These are phyloP conservation scores for Penicillium sp. DNA, from an alignment of 2,329 filamentous ascomycete genomes.

Conservation along the genomic window DNA sequence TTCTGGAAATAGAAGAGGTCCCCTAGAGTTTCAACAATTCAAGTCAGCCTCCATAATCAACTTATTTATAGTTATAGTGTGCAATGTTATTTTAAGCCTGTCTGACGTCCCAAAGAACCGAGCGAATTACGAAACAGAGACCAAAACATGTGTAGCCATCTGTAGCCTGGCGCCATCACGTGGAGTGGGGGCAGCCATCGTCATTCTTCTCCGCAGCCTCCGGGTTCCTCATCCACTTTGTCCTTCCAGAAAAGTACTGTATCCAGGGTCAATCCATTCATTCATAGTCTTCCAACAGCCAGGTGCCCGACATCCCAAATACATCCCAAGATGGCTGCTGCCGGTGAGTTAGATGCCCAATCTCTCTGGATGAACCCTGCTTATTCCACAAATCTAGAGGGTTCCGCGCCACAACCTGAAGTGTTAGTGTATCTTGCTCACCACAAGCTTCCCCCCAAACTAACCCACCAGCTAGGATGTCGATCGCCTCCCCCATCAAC, in stretches of 20 bases:
- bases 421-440: slow-evolving; percentile 36
- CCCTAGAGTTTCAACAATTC: not conserved
- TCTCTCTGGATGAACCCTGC: slow-evolving; percentile 8
- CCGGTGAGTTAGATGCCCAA: slow-evolving; percentile 20
- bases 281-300: not conserved
- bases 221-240: not conserved
- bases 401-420: slow-evolving; percentile 38
- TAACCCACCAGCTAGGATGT: slow-evolving; percentile 47
- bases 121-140: slow-evolving; percentile 1
- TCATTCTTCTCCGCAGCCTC: slow-evolving; percentile 23
- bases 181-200: slow-evolving; percentile 17
- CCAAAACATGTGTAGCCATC: not conserved
- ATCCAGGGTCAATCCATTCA: slow-evolving; percentile 6
- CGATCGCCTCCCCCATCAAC: slow-evolving; percentile 64
- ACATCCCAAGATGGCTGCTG: slow-evolving; percentile 21
- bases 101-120: not conserved
- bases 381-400: slow-evolving; percentile 18
- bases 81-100: not conserved
- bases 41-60: not conserved
- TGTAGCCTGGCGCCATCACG: slow-evolving; percentile 19
- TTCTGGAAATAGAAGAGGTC: not conserved
- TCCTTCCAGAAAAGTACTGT: not conserved
- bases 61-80: not conserved
- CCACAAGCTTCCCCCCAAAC: slow-evolving; percentile 6
- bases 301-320: slow-evolving; percentile 6